Base-by-base conservation (phyloP, 176 grass and related monocot species). In the Rhynchospora pubera region DNA sequence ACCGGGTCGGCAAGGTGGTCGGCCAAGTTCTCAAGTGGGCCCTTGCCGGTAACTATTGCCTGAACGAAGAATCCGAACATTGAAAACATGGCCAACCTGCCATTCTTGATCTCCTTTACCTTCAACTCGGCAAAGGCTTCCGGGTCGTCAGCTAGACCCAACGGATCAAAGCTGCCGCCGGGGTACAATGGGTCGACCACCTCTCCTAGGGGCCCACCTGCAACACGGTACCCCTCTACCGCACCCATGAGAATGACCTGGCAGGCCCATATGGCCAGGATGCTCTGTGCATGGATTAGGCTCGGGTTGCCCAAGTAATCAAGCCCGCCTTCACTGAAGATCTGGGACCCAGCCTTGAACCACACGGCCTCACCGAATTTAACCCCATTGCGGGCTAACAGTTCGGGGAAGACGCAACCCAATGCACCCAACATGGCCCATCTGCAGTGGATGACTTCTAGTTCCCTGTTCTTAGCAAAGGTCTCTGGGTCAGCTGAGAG, bases 81-180 rank as follows among this genome's bases (percentile, higher is more conserved):
- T 59, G 91, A 93, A 82, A 93, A 93, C 91, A 93, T 90, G 39
- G 91, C 91, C 39, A 90, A 83, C 10, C 91, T 66, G 0, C 86
- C 91, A n/a, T 93, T 93, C 91, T 93, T 93, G 80, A 93, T 43
- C 83, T 93, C 91, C 86, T 93, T 93, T 82, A 93, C 91, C 88
- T 93, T 93, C 14, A 93, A 85, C 63, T 93, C 91, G 0, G 88
- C 84, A 30, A 93, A 93, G 0, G 88, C 91, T 69, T 93, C 91
- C 0, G 91, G 91, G 77, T 93, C 91, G 2, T 93, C 88, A 7
- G 91, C 91, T 1, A 93, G 81, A 5, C 88, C 91, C 1, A 90
- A 82, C 0, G 88, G 91, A 69, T 93, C 91, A 24, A 90, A 88
- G 80, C 88, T 90, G 5, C 91, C 91, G 2, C 91, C 91, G 0